Evolutionary conservation across 768 basidiomycete genomes (phyloP), one percentile per base, ranked within the genome.

Genomic region (Phaeotremella fagi): DNA sequence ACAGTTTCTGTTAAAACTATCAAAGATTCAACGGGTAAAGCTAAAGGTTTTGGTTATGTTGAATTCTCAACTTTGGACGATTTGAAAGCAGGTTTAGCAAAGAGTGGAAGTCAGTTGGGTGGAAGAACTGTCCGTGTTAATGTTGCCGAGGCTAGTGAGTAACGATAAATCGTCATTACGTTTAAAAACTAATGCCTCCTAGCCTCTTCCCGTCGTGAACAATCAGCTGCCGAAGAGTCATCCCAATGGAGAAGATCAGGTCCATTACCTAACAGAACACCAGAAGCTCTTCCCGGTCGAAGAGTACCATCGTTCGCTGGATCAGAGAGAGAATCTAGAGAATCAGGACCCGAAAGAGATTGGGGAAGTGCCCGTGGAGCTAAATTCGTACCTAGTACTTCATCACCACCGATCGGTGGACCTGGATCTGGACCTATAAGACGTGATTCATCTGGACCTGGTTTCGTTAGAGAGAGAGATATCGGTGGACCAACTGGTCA

Each of bases 1-100:
- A 80, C 84, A 57, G 87, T 87, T 71, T 84, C 85, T 18, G 82
- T 90, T 59, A 92, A 97, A 78, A 87, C 98, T 56, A 94, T 98
- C 75, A 85, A 82, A 70, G 92, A 92, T 64, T 81, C 83, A 54
- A 91, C 92, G 48, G 91, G 92, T 45, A 90, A 90, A 72, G 89
- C 92, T 18, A 97, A 97, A 75, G 95, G 95, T 0, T 98, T 97
- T 76, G 95, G 94, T 28, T 98, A 99, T 73, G 83, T 97, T 54
- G 95, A 99, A 72, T 98, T 98, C 68, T 81, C 80, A n/a, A 86
- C 85, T 48, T 68, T 90, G 52, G 89, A 92, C 18, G 85, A 83
- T 43, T 77, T 98, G 46, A 92, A 92, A 76, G 84, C 84, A 54
- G 95, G 86, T 3, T 76, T 99, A 31, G 75, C 79, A 20, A 85